Percentiles rank a stretch among this genome's conserved stretches.
These are phyloP conservation scores for Jaapia argillacea DNA, from an alignment of 768 basidiomycete species.

Conservation along the genomic window DNA sequence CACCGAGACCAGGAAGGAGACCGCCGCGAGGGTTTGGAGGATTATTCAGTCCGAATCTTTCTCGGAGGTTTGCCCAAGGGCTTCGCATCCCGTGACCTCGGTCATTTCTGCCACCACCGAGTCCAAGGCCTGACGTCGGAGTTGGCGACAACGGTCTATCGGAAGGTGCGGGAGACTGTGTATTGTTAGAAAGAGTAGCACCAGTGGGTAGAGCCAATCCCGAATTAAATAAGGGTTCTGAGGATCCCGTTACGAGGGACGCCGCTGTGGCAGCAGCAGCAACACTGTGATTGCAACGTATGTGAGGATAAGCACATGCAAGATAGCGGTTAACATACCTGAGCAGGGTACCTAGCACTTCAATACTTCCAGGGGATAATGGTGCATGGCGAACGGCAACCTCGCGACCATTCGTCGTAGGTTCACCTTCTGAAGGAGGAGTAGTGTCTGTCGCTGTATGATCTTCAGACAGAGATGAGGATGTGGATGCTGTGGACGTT, in stretches of 20 bases:
- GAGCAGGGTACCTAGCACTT: conserved; percentile 73
- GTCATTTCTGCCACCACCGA: conserved; percentile 15
- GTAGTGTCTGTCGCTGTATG: too few relatives aligned
- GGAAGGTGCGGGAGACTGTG: conserved; percentile 7
- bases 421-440: too few relatives aligned
- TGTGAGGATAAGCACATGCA: conserved; percentile 1
- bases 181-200: conserved; percentile 8
- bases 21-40: conserved; percentile 10
- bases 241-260: conserved; percentile 67
- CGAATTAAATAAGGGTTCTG: conserved; percentile 52
- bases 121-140: conserved; percentile 25
- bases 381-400: conserved; percentile 21
- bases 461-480: conserved; percentile 7
- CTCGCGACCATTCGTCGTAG: too few relatives aligned
- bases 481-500: conserved; percentile 6
- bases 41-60: conserved; percentile 42
- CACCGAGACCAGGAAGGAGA: too few relatives aligned
- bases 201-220: conserved; percentile 30
- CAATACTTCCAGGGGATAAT: conserved; percentile 67
- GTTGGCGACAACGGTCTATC: conserved; percentile 26
- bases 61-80: conserved; percentile 60
- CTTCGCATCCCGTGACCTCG: conserved; percentile 39
- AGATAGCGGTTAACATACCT: conserved; percentile 38
- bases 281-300: conserved; percentile 36
- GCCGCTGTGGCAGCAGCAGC: conserved; percentile 90